Evolutionary conservation across 495 filamentous ascomycete genomes (phyloP).

Genomic region (Apiosordaria backusii): DNA sequence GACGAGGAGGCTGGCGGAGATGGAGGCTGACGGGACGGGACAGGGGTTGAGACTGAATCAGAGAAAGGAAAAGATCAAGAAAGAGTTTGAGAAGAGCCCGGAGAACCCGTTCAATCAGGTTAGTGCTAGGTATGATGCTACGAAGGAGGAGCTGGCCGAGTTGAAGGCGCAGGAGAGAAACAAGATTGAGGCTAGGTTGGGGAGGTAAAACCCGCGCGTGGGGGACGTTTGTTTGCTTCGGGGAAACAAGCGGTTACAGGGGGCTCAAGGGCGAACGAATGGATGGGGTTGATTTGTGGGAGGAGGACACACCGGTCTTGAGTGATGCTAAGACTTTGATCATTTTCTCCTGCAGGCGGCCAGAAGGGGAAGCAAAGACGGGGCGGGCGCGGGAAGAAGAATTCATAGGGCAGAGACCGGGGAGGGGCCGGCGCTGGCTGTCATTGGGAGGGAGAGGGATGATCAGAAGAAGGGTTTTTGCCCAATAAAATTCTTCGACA

Average conservation of each 20-base stretch:
- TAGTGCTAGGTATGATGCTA: conserved; percentile 66
- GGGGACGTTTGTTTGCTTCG: not conserved
- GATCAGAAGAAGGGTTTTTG: too few relatives aligned
- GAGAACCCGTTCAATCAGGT: conserved; percentile 94
- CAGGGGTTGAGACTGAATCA: conserved; percentile 74
- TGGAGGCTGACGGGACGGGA: conserved; percentile 68
- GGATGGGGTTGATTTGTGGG: too few relatives aligned
- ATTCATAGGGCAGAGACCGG: not conserved
- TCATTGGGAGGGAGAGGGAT: not conserved
- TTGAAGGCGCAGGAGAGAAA: conserved; percentile 63
- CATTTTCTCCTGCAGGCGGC: conserved; percentile 1
- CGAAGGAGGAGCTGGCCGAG: conserved; percentile 70
- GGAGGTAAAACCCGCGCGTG: conserved; percentile 19
- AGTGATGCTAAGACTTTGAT: not conserved
- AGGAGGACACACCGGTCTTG: not conserved
- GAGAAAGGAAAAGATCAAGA: conserved; percentile 70
- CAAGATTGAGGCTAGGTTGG: conserved; percentile 71
- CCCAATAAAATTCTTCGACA: not conserved
- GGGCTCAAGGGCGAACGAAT: not conserved
- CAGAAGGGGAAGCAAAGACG: not conserved
- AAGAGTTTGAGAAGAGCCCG: conserved; percentile 85
- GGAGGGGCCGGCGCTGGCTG: not conserved
- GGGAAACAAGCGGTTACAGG: not conserved
- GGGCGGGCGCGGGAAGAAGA: not conserved
- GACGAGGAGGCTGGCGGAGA: conserved; percentile 76